Evolutionary conservation across 2,329 filamentous ascomycete genomes (phyloP).

Genomic region (Didymella exigua): DNA sequence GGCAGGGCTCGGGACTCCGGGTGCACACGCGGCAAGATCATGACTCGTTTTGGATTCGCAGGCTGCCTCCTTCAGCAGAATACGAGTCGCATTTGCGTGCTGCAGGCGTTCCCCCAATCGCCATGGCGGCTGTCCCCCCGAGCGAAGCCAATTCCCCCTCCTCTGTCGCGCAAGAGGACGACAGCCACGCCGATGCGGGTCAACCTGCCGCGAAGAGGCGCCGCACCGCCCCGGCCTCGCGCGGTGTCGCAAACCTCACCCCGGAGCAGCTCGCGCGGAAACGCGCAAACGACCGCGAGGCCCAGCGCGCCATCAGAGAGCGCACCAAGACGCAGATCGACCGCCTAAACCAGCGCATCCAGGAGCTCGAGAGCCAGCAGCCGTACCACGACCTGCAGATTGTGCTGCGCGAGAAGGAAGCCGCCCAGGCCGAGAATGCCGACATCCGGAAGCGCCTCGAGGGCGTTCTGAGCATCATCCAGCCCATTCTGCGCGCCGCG

Average conservation of each 20-base stretch:
- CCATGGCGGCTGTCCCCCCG: constrained; percentile 28
- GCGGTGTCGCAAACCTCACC: constrained; percentile 85
- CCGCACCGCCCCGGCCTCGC: constrained; percentile 54
- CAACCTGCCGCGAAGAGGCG: constrained; percentile 38
- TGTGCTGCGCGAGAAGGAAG: constrained; percentile 75
- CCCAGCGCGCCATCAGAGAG: constrained; percentile 82
- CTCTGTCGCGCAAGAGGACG: constrained; percentile 14
- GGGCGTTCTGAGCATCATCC: constrained; percentile 67
- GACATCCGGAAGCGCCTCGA: constrained; percentile 74
- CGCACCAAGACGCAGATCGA: constrained; percentile 83
- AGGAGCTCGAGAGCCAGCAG: constrained; percentile 77
- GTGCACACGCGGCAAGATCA: not conserved
- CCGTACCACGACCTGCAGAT: constrained; percentile 83
- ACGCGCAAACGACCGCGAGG: constrained; percentile 87
- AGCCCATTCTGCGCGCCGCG: constrained; percentile 59
- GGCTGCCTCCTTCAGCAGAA: constrained; percentile 2
- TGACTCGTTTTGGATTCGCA: constrained; percentile 8
- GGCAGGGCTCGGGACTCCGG: not conserved
- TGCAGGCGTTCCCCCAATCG: constrained; percentile 9
- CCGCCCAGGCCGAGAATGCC: constrained; percentile 77
- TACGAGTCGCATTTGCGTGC: constrained; percentile 7
- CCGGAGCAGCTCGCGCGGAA: constrained; percentile 89
- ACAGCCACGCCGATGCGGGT: constrained; percentile 23
- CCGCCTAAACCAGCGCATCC: constrained; percentile 71
- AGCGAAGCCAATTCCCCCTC: constrained; percentile 29